phyloP scores from a whole-genome alignment of 164 flowering plant genomes.

The Santalum album region DNA sequence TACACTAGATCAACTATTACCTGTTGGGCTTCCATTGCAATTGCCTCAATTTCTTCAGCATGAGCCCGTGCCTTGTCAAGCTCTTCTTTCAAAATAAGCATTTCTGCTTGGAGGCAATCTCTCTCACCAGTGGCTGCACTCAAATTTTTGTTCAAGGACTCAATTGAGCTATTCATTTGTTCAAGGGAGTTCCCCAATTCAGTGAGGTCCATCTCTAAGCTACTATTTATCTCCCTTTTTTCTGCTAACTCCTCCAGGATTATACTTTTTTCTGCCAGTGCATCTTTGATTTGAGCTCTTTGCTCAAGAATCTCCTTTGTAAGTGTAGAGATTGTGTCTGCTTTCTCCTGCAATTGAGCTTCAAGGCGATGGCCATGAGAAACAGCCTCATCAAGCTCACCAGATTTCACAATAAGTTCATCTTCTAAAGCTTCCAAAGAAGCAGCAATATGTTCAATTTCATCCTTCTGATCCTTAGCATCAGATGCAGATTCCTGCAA shows the following conservation, averaged over 20 bases:
- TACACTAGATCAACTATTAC: conserved; percentile 22
- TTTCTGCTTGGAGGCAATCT: conserved; percentile 41
- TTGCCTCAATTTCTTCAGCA: conserved; percentile 70
- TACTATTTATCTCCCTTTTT: conserved; percentile 29
- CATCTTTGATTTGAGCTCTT: conserved; percentile 32
- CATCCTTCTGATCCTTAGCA: conserved; percentile 61
- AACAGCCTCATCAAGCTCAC: conserved; percentile 47
- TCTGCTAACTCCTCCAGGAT: conserved; percentile 49
- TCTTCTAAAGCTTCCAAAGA: conserved; percentile 46
- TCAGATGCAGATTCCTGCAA: conserved; percentile 81
- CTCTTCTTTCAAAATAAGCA: conserved; percentile 44
- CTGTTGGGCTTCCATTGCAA: conserved; percentile 70
- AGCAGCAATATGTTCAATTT: conserved; percentile 43
- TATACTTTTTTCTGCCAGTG: conserved; percentile 28
- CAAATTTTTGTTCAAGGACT: conserved; percentile 37
- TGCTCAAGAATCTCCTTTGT: conserved; percentile 40
- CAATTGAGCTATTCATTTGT: conserved; percentile 35
- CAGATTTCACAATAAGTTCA: conserved; percentile 37
- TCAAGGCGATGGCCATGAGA: conserved; percentile 37
- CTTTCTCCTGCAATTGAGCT: conserved; percentile 47
- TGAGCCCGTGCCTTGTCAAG: conserved; percentile 43
- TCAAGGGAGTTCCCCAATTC: conserved; percentile 41
- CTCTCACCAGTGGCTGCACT: conserved; percentile 38
- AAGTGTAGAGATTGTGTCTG: conserved; percentile 30
- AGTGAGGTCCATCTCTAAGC: conserved; percentile 48